A percentile compares a stretch with the other conserved stretches of the same genome.
These are phyloP conservation scores for Aspergillus eucalypticola DNA, from an alignment of 2,329 filamentous ascomycete genomes.

Conservation along the genomic window DNA sequence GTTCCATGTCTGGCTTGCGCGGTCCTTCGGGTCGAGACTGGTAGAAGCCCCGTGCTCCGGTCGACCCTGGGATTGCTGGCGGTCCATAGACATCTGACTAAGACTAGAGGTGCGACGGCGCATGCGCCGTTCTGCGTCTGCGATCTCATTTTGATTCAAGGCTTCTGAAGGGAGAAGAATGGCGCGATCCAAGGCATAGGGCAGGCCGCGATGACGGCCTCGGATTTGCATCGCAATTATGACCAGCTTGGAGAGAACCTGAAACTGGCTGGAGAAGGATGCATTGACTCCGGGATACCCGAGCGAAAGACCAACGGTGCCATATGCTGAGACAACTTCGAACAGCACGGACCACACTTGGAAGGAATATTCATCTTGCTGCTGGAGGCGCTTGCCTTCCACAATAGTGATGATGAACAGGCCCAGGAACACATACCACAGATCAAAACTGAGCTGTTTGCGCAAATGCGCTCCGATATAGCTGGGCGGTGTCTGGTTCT, in stretches of 20 bases:
- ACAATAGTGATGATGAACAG: constrained; percentile 90
- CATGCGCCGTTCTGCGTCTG: constrained; percentile 51
- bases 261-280: constrained; percentile 81
- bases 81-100: constrained; percentile 31
- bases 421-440: constrained; percentile 95
- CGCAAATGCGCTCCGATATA: constrained; percentile 92
- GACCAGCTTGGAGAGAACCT: constrained; percentile 65
- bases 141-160: constrained; percentile 61
- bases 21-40: constrained; percentile 29
- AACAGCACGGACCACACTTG: constrained; percentile 72
- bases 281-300: constrained; percentile 76
- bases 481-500: constrained; percentile 64
- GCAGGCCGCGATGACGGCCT: constrained; percentile 64
- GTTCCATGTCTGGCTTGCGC: constrained; percentile 16
- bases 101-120: constrained; percentile 40
- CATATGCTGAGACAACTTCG: constrained; percentile 87
- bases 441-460: constrained; percentile 89
- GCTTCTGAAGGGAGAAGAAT: constrained; percentile 67
- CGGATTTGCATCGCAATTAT: constrained; percentile 68
- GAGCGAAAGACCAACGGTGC: constrained; percentile 87
- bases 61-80: constrained; percentile 25
- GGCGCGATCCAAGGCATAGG: constrained; percentile 68
- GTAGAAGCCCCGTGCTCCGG: constrained; percentile 26
- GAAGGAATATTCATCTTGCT: constrained; percentile 59
- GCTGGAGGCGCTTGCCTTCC: constrained; percentile 72